Base-by-base conservation (phyloP, 768 basidiomycete genomes). In the Lactarius hengduanensis region DNA sequence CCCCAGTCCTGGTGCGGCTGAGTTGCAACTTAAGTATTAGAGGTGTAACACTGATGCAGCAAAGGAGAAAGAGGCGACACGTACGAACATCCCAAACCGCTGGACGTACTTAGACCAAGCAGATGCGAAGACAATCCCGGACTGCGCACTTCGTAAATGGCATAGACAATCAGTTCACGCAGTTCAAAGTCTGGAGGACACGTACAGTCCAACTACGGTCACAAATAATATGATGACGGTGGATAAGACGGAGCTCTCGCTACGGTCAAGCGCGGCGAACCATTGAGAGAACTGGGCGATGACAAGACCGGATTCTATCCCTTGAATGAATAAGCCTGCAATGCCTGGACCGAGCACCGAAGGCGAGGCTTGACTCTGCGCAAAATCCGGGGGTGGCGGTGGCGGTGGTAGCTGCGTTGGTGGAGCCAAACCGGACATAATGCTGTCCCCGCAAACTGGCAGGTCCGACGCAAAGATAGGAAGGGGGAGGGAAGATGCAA, bases 181-280 rank as follows among this genome's bases (percentile, higher is more conserved):
- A 30, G 15, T 47, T 9, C 10, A 22, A 43, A 41, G 1, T 28
- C 16, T 3, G 28, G 22, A 28, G 2, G 16, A 16, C 7, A 55
- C 66, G 26, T 53, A 67, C 66, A 67, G n/a, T 34, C 66, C 66
- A 10, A 67, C 50, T 7, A 3, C 2, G 5, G 66, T 63, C 34
- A 59, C 50, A n/a, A 59, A 63, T n/a, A n/a, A n/a, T 36, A 63
- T 2, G 15, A 67, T 15, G 22, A 63, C 2, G 11, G 13, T 16
- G 16, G 47, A 40, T 16, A 62, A 26, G 30, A 26, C 16, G 7
- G 4, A 4, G n/a, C 30, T 34, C 0, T 62, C 61, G 0, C 38
- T 28, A 36, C 61, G 65, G 16, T 58, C 55, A 11, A 36, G 5
- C 2, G 43, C 13, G 15, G 38, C 34, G 41, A 57, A 62, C 65